Conservation (phyloP, 371 early-diverging fungal species). For the Syncephalastrum racemosum region DNA sequence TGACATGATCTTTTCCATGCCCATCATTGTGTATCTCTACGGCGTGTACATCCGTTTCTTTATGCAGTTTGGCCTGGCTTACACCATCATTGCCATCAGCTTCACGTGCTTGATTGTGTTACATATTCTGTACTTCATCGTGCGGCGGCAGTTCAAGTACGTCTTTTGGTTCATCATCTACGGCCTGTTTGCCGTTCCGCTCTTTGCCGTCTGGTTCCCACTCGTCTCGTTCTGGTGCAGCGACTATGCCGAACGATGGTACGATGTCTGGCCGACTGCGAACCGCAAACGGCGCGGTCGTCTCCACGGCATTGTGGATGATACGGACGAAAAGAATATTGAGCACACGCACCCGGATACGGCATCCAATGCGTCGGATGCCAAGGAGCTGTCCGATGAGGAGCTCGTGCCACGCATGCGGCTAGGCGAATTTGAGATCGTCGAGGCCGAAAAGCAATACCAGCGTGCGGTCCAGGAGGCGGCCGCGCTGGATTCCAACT, state of each 20-base stretch:
- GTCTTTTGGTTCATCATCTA: slow-evolving; percentile 47
- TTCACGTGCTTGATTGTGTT: slow-evolving; percentile 33
- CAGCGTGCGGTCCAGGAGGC: slow-evolving; percentile 36
- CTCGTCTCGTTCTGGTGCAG: slow-evolving; percentile 40
- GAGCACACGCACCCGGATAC: slow-evolving; percentile 1
- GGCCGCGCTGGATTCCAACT: slow-evolving; percentile 46
- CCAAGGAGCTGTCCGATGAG: slow-evolving; percentile 12
- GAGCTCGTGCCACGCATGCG: slow-evolving; percentile 29
- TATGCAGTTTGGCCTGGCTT: slow-evolving; percentile 24
- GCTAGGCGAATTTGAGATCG: slow-evolving; percentile 35
- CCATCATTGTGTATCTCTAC: slow-evolving; percentile 42
- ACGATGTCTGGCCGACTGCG: slow-evolving; percentile 41
- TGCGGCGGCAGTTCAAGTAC: slow-evolving; percentile 44
- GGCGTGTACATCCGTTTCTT: slow-evolving; percentile 33
- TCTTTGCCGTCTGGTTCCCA: slow-evolving; percentile 47
- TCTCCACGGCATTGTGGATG: slow-evolving; percentile 39
- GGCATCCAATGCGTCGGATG: slow-evolving; percentile 5
- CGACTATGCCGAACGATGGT: slow-evolving; percentile 42
- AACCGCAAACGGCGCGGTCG: slow-evolving; percentile 14
- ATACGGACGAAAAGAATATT: slow-evolving; percentile 3
- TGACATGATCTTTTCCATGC: slow-evolving; percentile 41
- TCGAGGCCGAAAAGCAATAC: slow-evolving; percentile 31
- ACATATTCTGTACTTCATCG: slow-evolving; percentile 40
- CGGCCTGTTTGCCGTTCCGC: slow-evolving; percentile 35
- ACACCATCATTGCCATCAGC: slow-evolving; percentile 33